Conservation (phyloP, 2,329 filamentous ascomycete species). For the Ophiostoma sp. region DNA sequence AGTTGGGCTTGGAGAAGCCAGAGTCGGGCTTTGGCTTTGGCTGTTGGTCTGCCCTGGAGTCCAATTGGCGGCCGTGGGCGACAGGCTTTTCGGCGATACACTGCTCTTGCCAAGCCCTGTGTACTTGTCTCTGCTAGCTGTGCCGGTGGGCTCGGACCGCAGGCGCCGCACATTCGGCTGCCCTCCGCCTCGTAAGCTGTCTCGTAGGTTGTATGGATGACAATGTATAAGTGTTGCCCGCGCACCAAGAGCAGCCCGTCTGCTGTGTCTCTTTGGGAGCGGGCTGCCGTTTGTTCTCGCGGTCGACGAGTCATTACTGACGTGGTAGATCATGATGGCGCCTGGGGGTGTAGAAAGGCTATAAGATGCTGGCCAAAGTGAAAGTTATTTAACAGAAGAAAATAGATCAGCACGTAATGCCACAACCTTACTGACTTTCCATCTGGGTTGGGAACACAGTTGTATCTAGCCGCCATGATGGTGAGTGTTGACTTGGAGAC, state of each 20-base stretch:
- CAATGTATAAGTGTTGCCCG: not conserved
- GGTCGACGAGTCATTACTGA: not conserved
- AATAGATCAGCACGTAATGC: not conserved
- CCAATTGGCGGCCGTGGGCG: slow-evolving; percentile 15
- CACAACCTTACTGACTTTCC: not conserved
- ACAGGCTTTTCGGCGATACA: not conserved
- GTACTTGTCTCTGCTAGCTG: not conserved
- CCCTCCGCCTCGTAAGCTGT: not conserved
- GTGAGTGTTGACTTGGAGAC: slow-evolving; percentile 19
- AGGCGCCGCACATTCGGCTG: slow-evolving; percentile 4
- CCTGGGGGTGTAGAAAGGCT: not conserved
- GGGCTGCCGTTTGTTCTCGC: not conserved
- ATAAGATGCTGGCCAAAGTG: not conserved
- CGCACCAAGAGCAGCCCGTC: not conserved
- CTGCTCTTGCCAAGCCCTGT: too few species aligned
- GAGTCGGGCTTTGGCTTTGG: not conserved
- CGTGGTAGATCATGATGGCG: not conserved
- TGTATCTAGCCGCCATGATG: not conserved
- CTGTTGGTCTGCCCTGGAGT: not conserved
- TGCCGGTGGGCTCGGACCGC: slow-evolving; percentile 18
- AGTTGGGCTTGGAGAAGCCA: not conserved
- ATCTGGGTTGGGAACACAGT: not conserved
- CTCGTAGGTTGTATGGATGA: not conserved
- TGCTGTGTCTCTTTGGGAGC: not conserved
- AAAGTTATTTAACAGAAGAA: not conserved